Evolutionary conservation across 768 basidiomycete genomes (phyloP).

Genomic region (Clathrus columnatus): DNA sequence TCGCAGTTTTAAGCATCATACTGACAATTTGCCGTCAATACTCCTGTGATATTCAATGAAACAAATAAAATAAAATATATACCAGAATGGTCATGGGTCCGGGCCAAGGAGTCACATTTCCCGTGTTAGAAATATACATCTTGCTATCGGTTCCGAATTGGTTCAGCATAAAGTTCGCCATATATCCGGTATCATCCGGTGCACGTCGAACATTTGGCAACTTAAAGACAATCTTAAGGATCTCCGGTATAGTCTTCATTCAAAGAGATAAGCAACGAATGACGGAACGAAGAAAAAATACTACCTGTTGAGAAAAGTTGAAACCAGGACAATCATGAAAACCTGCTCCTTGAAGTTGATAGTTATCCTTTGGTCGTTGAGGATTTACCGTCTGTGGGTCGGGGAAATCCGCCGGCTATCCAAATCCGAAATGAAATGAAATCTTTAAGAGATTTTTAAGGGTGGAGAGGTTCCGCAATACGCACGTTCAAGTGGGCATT

Average conservation of each 20-base stretch:
- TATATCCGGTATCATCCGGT: slow-evolving; percentile 32
- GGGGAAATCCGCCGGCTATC: slow-evolving; percentile 34
- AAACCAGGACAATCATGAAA: slow-evolving; percentile 28
- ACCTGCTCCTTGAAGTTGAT: slow-evolving; percentile 25
- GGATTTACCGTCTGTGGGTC: slow-evolving; percentile 33
- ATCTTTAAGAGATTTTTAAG: background rate
- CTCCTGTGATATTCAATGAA: too few species aligned
- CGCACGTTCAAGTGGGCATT: slow-evolving; percentile 36
- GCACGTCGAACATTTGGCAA: slow-evolving; percentile 38
- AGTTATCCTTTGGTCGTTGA: slow-evolving; percentile 24
- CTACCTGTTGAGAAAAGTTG: background rate
- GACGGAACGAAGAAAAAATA: too few species aligned
- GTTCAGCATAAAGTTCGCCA: slow-evolving; percentile 26
- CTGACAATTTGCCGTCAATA: too few species aligned
- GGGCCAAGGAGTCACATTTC: slow-evolving; percentile 29
- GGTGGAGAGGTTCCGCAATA: slow-evolving; percentile 1
- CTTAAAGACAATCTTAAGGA: slow-evolving; percentile 37
- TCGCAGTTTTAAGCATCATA: too few species aligned
- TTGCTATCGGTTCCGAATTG: slow-evolving; percentile 24
- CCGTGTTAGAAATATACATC: slow-evolving; percentile 25
- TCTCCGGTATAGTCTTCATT: slow-evolving; percentile 31
- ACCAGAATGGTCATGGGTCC: slow-evolving; percentile 26
- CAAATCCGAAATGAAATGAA: slow-evolving; percentile 28
- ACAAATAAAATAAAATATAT: background rate
- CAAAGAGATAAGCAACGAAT: too few species aligned